A percentile compares a stretch with the other conserved stretches of the same genome.
Evolutionary conservation across 768 basidiomycete genomes (phyloP).

Genomic region (Cyclocybe aegerita): DNA sequence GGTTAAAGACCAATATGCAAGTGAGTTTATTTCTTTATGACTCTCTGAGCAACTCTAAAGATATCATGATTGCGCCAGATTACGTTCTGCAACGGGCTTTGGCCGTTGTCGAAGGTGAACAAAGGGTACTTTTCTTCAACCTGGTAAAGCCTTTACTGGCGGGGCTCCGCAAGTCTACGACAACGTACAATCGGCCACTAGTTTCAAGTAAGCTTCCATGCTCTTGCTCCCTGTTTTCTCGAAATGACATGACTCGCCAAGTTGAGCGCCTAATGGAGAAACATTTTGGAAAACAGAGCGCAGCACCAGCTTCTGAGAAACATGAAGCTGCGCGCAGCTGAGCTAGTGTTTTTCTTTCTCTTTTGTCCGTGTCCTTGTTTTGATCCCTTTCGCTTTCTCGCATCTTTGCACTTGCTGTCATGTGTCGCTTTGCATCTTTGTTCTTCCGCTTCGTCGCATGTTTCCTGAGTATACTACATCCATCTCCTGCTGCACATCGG

Average conservation of each 20-base stretch:
- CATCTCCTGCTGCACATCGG: too few species aligned
- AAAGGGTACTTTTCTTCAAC: conserved; percentile 62
- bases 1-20: conserved; percentile 90
- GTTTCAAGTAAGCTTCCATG: conserved; percentile 61
- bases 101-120: conserved; percentile 64
- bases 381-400: neutral
- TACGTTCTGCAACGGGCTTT: conserved; percentile 86
- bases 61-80: conserved; percentile 40
- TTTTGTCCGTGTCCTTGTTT: neutral
- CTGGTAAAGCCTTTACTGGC: conserved; percentile 67
- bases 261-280: conserved; percentile 60
- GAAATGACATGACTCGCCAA: conserved; percentile 20
- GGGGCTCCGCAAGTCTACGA: conserved; percentile 70
- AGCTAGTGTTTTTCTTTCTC: too few species aligned
- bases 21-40: conserved; percentile 44
- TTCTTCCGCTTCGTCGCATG: too few species aligned
- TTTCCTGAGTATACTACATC: too few species aligned
- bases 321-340: neutral
- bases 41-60: neutral
- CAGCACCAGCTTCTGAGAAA: neutral
- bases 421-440: too few species aligned
- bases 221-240: neutral
- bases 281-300: conserved; percentile 11
- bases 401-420: too few species aligned
- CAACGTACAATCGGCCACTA: conserved; percentile 78